A percentile compares a stretch with the other conserved stretches of the same genome.
Evolutionary conservation across 495 filamentous ascomycete species (phyloP).

Genomic region (Trichodelitschia bisporula): DNA sequence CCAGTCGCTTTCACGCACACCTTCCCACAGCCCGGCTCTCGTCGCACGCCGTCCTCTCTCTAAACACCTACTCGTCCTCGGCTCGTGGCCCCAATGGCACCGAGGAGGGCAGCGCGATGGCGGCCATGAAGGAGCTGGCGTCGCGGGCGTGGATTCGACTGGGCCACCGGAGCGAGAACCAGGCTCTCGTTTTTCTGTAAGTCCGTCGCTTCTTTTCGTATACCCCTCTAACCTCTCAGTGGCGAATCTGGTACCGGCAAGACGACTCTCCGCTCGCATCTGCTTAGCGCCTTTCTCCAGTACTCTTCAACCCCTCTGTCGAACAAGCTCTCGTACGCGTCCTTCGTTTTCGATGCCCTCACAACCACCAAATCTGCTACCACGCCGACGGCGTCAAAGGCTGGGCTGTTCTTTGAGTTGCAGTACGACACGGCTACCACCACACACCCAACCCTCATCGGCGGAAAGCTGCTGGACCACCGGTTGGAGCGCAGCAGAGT

Average conservation of each 20-base stretch:
- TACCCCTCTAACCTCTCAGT: slow-evolving; percentile 19
- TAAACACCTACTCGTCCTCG: slow-evolving; percentile 84
- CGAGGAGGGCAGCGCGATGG: slow-evolving; percentile 65
- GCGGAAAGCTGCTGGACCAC: slow-evolving; percentile 85
- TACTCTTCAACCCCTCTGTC: slow-evolving; percentile 83
- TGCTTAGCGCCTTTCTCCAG: slow-evolving; percentile 58
- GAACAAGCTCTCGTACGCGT: slow-evolving; percentile 72
- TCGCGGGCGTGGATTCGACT: slow-evolving; percentile 60
- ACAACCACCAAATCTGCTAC: slow-evolving; percentile 96
- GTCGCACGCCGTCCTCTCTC: slow-evolving; percentile 65
- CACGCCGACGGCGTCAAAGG: slow-evolving; percentile 83
- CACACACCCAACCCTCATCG: slow-evolving; percentile 59
- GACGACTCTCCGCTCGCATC: slow-evolving; percentile 73
- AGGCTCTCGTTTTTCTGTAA: slow-evolving; percentile 79
- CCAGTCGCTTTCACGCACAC: slow-evolving; percentile 81
- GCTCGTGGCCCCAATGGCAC: slow-evolving; percentile 70
- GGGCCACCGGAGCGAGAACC: slow-evolving; percentile 77
- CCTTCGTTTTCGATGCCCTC: slow-evolving; percentile 83
- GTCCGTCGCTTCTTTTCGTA: slow-evolving; percentile 16
- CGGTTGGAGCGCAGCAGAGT: slow-evolving; percentile 76
- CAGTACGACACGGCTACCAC: slow-evolving; percentile 82
- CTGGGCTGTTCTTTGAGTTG: slow-evolving; percentile 81
- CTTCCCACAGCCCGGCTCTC: slow-evolving; percentile 70
- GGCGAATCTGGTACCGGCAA: slow-evolving; percentile 93
- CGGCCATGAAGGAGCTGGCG: slow-evolving; percentile 73